These are phyloP conservation scores for Penicilliopsis zonata DNA, from an alignment of 495 filamentous ascomycete genomes.

Conservation along the genomic window DNA sequence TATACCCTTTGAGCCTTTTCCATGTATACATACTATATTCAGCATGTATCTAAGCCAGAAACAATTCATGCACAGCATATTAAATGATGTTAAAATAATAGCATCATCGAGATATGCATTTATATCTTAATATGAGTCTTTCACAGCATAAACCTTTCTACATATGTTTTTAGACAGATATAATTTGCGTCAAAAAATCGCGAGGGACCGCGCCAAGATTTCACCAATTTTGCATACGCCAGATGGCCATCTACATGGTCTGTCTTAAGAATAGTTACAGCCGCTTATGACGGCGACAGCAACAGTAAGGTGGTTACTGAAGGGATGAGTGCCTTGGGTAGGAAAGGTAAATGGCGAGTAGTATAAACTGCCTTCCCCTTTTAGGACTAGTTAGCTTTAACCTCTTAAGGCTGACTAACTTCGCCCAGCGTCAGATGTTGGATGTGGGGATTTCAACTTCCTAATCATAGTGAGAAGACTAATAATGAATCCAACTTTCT, in stretches of 20 bases:
- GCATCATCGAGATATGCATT: too few species aligned
- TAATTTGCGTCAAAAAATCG: constrained; percentile 7
- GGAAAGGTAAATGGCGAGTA: too few species aligned
- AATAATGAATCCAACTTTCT: constrained; percentile 1
- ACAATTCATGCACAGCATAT: constrained; percentile 12
- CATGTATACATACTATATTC: not conserved
- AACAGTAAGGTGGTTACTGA: too few species aligned
- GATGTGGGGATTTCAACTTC: not conserved
- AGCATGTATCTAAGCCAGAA: constrained; percentile 1
- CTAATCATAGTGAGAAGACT: not conserved
- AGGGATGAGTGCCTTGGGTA: too few species aligned
- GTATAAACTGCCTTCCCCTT: too few species aligned
- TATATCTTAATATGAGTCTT: too few species aligned
- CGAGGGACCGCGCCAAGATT: too few species aligned
- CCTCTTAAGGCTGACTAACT: not conserved
- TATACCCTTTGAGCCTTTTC: constrained; percentile 3
- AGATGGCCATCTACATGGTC: not conserved
- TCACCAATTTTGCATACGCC: too few species aligned
- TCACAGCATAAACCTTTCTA: constrained; percentile 19
- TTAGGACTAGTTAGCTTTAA: too few species aligned
- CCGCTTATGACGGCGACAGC: too few species aligned
- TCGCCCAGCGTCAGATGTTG: not conserved
- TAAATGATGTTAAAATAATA: too few species aligned
- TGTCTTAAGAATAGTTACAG: too few species aligned
- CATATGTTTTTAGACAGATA: constrained; percentile 19